These are phyloP conservation scores for Paraconiothyrium sp. DNA, from an alignment of 2,329 filamentous ascomycete genomes.

Conservation along the genomic window DNA sequence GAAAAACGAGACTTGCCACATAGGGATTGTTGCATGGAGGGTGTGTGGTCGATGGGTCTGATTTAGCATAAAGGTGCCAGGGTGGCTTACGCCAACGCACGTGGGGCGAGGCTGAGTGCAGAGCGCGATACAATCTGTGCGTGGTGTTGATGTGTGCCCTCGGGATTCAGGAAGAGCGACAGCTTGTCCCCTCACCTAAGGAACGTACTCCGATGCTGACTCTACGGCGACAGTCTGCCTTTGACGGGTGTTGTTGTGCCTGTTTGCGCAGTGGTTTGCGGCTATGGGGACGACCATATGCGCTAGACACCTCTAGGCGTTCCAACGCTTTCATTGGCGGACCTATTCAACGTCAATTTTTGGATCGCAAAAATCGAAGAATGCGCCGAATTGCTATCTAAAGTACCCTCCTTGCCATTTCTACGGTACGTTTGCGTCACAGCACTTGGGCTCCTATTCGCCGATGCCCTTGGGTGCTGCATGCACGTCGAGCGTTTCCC, in stretches of 20 bases:
- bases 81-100: constrained; percentile 5
- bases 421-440: background rate
- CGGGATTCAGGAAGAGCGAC: background rate
- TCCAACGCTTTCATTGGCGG: background rate
- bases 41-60: constrained; percentile 11
- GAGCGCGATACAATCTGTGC: constrained; percentile 4
- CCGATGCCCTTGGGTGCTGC: background rate
- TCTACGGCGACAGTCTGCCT: background rate
- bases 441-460: background rate
- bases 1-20: background rate
- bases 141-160: no score
- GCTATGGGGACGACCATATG: constrained; percentile 5
- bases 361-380: background rate
- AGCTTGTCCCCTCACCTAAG: background rate
- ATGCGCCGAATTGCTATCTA: background rate
- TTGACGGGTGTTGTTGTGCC: constrained; percentile 1
- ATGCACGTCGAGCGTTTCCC: constrained; percentile 3
- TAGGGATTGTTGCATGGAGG: background rate
- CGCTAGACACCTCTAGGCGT: background rate
- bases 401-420: background rate
- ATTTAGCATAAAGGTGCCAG: constrained; percentile 4
- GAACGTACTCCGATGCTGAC: constrained; percentile 2
- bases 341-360: no score
- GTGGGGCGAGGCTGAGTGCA: constrained; percentile 8
- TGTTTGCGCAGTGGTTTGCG: background rate